These are phyloP conservation scores for Microdochium trichocladiopsis DNA, from an alignment of 2,329 filamentous ascomycete species.

Conservation along the genomic window DNA sequence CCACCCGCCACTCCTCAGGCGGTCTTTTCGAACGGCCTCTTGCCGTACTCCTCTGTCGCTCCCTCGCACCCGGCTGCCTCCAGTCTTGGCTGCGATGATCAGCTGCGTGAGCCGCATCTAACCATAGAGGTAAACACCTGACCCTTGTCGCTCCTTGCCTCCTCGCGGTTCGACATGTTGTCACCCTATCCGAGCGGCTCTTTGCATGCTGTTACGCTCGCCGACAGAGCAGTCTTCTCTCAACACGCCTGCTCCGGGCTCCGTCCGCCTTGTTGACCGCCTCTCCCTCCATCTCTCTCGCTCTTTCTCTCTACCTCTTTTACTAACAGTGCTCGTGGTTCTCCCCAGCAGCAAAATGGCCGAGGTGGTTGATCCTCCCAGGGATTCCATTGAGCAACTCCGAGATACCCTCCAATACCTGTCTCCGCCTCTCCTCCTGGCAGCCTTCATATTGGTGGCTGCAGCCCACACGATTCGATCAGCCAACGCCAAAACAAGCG, in stretches of 20 bases:
- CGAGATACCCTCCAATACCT: slow-evolving; percentile 40
- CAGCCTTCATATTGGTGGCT: slow-evolving; percentile 42
- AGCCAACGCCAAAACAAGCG: slow-evolving; percentile 40
- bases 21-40: neutral
- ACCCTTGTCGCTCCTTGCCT: neutral
- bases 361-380: slow-evolving; percentile 9
- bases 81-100: neutral
- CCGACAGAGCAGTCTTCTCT: neutral
- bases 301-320: neutral
- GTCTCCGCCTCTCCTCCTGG: slow-evolving; percentile 44
- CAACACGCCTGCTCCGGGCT: too few species aligned
- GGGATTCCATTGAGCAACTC: slow-evolving; percentile 27
- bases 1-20: neutral
- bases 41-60: neutral
- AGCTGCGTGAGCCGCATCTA: neutral
- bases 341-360: slow-evolving; percentile 19
- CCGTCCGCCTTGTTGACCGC: too few species aligned
- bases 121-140: neutral
- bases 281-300: too few species aligned
- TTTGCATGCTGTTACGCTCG: neutral
- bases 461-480: slow-evolving; percentile 46
- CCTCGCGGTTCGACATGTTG: slow-evolving; percentile 2
- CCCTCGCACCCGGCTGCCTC: neutral
- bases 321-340: neutral
- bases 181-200: neutral